These are phyloP conservation scores for Yamadazyma oceani DNA, from an alignment of 1,139 yeast species.

Conservation along the genomic window DNA sequence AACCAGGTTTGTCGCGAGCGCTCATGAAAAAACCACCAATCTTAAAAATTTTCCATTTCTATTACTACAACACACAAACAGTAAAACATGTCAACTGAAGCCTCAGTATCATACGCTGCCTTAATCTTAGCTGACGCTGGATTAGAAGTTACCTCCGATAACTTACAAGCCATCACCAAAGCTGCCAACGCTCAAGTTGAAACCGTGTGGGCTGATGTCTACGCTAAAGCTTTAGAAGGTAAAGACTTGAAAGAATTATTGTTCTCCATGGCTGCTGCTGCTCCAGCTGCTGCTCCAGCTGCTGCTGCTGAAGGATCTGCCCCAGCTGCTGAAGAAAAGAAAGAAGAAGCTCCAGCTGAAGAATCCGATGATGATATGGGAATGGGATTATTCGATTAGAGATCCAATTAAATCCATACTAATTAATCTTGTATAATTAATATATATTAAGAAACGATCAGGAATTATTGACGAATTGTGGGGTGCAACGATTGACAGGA, in stretches of 20 bases:
- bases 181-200: constrained; percentile 92
- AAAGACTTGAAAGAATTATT: constrained; percentile 91
- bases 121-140: constrained; percentile 98
- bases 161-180: constrained; percentile 78
- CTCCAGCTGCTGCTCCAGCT: constrained; percentile 42
- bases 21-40: not conserved
- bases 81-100: constrained; percentile 49
- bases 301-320: constrained; percentile 60
- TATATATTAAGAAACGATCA: no score
- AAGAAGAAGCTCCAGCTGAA: constrained; percentile 59
- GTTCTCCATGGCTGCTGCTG: constrained; percentile 67
- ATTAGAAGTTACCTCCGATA: constrained; percentile 90
- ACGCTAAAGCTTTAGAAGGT: constrained; percentile 96
- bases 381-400: constrained; percentile 53
- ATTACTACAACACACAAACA: not conserved
- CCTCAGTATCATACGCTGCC: constrained; percentile 87
- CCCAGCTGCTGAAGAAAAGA: constrained; percentile 56
- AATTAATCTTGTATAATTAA: constrained; percentile 2
- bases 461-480: no score
- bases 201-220: constrained; percentile 89
- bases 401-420: not conserved
- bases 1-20: no score
- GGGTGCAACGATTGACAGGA: no score
- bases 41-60: not conserved
- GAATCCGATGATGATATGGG: constrained; percentile 86